Conservation (phyloP, 371 early-diverging fungal species). For the Blakeslea trispora region DNA sequence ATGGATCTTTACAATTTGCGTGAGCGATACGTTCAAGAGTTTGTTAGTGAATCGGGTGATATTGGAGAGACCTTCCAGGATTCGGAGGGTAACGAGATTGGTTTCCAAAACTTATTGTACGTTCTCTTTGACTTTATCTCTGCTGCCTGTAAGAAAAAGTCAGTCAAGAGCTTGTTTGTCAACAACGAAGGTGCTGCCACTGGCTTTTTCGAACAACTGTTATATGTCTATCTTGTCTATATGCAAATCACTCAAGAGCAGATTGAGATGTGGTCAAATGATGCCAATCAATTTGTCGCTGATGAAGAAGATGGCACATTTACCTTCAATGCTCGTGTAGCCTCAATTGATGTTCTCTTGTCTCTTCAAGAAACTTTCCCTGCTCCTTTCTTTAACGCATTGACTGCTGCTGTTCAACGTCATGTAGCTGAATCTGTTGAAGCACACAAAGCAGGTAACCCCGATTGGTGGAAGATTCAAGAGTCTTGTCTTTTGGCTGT, state of each 20-base stretch:
- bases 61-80: constrained; percentile 63
- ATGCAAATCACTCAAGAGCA: constrained; percentile 86
- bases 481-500: constrained; percentile 81
- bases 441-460: constrained; percentile 52
- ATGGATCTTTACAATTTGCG: constrained; percentile 59
- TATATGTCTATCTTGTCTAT: constrained; percentile 66
- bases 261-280: constrained; percentile 77
- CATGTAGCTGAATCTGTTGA: constrained; percentile 59
- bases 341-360: constrained; percentile 75
- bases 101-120: constrained; percentile 72
- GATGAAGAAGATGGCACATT: constrained; percentile 89
- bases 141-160: constrained; percentile 58
- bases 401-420: constrained; percentile 54
- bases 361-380: constrained; percentile 63
- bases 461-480: constrained; percentile 81
- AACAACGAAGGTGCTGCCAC: constrained; percentile 41
- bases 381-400: constrained; percentile 55
- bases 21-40: constrained; percentile 57
- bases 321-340: constrained; percentile 80
- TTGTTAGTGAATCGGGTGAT: constrained; percentile 60
- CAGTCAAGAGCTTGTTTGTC: constrained; percentile 43
- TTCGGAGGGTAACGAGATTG: constrained; percentile 76
- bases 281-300: constrained; percentile 85
- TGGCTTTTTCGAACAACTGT: constrained; percentile 62
- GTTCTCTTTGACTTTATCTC: constrained; percentile 72